These are phyloP conservation scores for Colletotrichum sp. DNA, from an alignment of 2,329 filamentous ascomycete genomes.

Conservation along the genomic window DNA sequence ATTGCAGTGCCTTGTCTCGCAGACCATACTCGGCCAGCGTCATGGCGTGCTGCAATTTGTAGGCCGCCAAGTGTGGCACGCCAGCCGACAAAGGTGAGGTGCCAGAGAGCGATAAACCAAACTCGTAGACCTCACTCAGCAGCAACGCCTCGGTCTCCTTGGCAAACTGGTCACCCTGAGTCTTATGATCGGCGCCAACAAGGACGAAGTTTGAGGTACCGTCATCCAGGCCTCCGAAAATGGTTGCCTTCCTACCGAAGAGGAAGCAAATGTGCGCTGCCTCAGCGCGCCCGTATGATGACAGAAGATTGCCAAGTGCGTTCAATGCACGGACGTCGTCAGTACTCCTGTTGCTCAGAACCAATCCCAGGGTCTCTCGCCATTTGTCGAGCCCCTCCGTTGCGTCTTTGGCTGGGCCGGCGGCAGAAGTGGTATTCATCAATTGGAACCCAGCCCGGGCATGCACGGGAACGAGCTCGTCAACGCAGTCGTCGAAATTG, in stretches of 20 bases:
- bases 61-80: constrained; percentile 84
- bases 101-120: constrained; percentile 75
- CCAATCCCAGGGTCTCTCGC: constrained; percentile 85
- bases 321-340: constrained; percentile 80
- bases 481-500: constrained; percentile 92
- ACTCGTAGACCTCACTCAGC: constrained; percentile 96
- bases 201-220: constrained; percentile 79
- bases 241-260: constrained; percentile 73
- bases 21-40: constrained; percentile 84
- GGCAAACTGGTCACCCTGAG: constrained; percentile 72
- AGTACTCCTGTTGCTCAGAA: constrained; percentile 85
- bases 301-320: constrained; percentile 80
- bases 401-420: constrained; percentile 70
- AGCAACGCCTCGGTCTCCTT: constrained; percentile 86
- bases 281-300: constrained; percentile 85
- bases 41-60: constrained; percentile 89
- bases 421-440: constrained; percentile 73
- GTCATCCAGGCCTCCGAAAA: constrained; percentile 87
- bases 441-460: constrained; percentile 92
- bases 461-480: constrained; percentile 92
- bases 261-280: constrained; percentile 95
- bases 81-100: constrained; percentile 54
- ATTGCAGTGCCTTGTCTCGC: constrained; percentile 83
- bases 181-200: constrained; percentile 82
- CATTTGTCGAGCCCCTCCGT: constrained; percentile 90